Conservation (phyloP, 2,329 filamentous ascomycete species). For the Leptographium radiaticola region DNA sequence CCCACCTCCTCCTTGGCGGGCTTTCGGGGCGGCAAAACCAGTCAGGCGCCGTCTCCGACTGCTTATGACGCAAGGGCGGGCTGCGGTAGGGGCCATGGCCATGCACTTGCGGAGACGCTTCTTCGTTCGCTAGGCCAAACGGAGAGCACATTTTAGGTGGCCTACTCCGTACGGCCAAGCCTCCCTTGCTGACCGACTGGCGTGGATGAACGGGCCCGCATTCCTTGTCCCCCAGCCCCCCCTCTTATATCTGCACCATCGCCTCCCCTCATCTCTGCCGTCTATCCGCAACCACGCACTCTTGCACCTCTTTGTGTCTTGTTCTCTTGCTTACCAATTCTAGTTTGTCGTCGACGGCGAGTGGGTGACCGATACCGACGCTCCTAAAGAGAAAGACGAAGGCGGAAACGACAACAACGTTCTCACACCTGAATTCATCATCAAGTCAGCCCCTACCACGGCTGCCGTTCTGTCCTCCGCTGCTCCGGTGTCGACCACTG, state of each 20-base stretch:
- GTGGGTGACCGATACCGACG: conserved; percentile 74
- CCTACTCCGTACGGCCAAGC: neutral
- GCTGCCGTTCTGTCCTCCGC: conserved; percentile 47
- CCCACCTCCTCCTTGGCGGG: neutral
- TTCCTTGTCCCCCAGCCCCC: neutral
- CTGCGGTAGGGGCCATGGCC: neutral
- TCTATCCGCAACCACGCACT: no score
- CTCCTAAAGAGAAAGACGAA: conserved; percentile 70
- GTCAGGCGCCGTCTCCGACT: neutral
- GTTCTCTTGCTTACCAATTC: conserved; percentile 3
- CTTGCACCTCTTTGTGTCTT: neutral
- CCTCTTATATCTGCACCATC: neutral
- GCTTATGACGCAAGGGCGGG: neutral
- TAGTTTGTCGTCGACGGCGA: conserved; percentile 91
- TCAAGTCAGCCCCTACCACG: conserved; percentile 30
- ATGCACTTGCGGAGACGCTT: neutral
- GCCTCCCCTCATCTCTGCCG: neutral
- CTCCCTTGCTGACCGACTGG: neutral
- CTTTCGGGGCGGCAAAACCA: neutral
- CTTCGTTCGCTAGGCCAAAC: neutral
- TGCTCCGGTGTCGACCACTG: conserved; percentile 57
- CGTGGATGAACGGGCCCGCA: neutral
- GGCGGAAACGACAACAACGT: conserved; percentile 89
- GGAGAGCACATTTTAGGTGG: neutral
- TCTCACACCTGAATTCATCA: conserved; percentile 60